Base-by-base conservation (phyloP, 2,329 filamentous ascomycete species). In the Colletotrichum incanum region DNA sequence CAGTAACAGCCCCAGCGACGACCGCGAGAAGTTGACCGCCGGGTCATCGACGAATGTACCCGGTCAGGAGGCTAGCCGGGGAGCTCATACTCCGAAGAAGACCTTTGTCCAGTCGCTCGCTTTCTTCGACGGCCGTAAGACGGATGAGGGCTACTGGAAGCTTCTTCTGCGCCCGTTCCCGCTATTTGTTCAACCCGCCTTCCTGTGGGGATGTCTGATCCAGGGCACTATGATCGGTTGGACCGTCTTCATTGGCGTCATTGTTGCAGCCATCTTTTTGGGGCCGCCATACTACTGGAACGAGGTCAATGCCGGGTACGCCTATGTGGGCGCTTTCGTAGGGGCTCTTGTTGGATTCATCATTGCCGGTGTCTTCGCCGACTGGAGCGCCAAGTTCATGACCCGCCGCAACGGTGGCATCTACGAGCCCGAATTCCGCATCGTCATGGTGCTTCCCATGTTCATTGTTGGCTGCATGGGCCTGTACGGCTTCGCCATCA, bases 211-310 rank as follows among this genome's bases (percentile, higher is more conserved):
- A 31, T 87, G 86, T 77, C 86, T 98, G 4, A 94, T 95, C 61
- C 95, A 98, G 86, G 95, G 95, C 20, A 90, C 93, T 5, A 90
- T 98, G 78, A 98, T 98, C 78, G 96, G 95, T 75, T 98, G 96
- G 95, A 97, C 95, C 1, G 94, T 98, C 20, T 94, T 98, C 78
- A 96, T 97, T 75, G 93, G 94, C 68, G 92, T 96, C 73, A 91
- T 96, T 75, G 84, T 97, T 56, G 93, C 92, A n/a, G 90, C 92
- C 71, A 92, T 97, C 75, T 96, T 96, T 84, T 88, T 97, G 58
- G 92, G 92, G 2, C 92, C 93, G 2, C 94, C 94, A 0, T 89
- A 95, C 50, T 96, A 91, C 85, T 98, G 95, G 89, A 86, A 90
- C 76, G 92, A 96, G 82, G 90, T 94, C 64, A 84, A 93, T 78